Percentiles rank a stretch among this genome's conserved stretches.
These are phyloP conservation scores for Phytopythium cucurbitacearum DNA, from an alignment of 352 stramenopile genomes.

Conservation along the genomic window DNA sequence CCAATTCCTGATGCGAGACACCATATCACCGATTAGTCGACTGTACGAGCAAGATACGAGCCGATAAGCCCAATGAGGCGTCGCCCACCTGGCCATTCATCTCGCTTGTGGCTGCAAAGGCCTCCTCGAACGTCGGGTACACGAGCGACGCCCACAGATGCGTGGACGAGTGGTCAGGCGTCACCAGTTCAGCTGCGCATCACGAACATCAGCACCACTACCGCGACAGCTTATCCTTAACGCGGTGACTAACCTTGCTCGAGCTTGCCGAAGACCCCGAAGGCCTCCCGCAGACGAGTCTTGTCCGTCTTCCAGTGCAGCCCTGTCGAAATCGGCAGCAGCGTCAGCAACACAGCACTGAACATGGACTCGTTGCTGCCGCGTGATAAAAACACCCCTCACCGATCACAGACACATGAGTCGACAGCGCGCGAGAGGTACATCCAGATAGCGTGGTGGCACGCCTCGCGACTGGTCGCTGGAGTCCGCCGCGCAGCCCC, in stretches of 20 bases:
- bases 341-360: neutral
- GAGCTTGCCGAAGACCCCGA: conserved; percentile 45
- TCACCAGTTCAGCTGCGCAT: conserved; percentile 34
- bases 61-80: neutral
- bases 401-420: conserved; percentile 59
- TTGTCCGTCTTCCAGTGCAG: conserved; percentile 84
- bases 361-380: neutral
- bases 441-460: too few species aligned
- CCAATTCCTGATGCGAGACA: conserved; percentile 36
- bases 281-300: conserved; percentile 54
- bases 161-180: conserved; percentile 48
- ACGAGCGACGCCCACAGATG: conserved; percentile 62
- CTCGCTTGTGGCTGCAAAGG: conserved; percentile 57
- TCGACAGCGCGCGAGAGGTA: conserved; percentile 23
- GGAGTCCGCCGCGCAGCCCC: too few species aligned
- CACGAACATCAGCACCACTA: neutral
- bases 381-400: conserved; percentile 1
- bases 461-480: too few species aligned
- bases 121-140: conserved; percentile 69
- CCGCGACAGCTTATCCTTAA: neutral
- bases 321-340: conserved; percentile 18
- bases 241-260: conserved; percentile 25
- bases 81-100: conserved; percentile 67
- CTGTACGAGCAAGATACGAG: neutral
- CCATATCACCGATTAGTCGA: neutral